A percentile compares a stretch with the other conserved stretches of the same genome.
These are phyloP conservation scores for Eucalyptus fibrosa DNA, from an alignment of 345 rosid genomes.

Conservation along the genomic window DNA sequence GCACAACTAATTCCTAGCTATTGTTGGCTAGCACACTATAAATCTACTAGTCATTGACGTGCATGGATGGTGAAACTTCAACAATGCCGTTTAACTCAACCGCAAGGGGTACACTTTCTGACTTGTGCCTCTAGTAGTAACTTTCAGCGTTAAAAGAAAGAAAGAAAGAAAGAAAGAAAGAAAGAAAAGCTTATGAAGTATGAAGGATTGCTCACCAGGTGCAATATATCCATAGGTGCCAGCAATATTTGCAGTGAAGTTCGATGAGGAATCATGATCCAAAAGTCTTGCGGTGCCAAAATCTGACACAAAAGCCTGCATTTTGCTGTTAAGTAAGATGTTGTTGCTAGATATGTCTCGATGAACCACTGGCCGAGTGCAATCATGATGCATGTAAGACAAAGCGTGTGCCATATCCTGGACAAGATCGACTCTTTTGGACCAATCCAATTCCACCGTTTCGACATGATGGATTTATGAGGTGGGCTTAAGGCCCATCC, in stretches of 20 bases:
- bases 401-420: neutral
- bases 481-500: too few relatives aligned
- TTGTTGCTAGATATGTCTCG: slow-evolving; percentile 12
- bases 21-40: neutral
- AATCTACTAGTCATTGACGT: neutral
- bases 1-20: neutral
- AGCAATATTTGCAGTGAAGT: neutral
- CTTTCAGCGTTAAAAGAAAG: neutral
- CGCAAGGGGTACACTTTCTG: too few relatives aligned
- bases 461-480: too few relatives aligned
- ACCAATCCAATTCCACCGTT: neutral
- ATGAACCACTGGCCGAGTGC: neutral
- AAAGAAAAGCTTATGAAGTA: neutral
- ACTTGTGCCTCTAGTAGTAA: neutral
- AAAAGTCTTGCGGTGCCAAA: slow-evolving; percentile 3
- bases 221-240: slow-evolving; percentile 9
- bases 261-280: neutral
- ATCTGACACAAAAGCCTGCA: neutral
- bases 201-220: neutral
- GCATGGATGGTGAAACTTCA: neutral
- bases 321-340: neutral
- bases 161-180: too few relatives aligned
- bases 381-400: slow-evolving; percentile 4
- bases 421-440: neutral
- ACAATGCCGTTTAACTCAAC: too few relatives aligned